Conservation (phyloP, 371 early-diverging fungal genomes). For the Rozella allomycis region DNA sequence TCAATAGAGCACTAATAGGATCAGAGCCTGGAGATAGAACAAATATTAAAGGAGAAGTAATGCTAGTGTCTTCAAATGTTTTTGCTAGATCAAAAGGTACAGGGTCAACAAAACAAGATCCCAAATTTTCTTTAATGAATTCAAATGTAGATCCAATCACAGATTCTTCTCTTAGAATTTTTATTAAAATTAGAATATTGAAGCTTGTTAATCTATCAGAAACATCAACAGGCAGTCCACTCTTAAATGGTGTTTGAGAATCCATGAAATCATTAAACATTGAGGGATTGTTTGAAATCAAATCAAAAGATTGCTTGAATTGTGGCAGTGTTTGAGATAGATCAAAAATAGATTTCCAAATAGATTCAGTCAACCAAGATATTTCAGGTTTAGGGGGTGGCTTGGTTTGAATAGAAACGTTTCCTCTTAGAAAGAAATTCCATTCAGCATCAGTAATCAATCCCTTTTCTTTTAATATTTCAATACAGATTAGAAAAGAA, state of each 20-base stretch:
- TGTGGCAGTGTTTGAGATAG: slow-evolving; percentile 10
- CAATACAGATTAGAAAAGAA: slow-evolving; percentile 27
- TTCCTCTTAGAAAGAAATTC: slow-evolving; percentile 29
- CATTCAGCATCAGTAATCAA: slow-evolving; percentile 16
- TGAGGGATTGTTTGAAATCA: slow-evolving; percentile 14
- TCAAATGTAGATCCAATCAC: slow-evolving; percentile 16
- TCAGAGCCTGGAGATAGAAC: slow-evolving; percentile 31
- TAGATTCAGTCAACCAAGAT: slow-evolving; percentile 13
- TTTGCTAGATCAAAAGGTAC: slow-evolving; percentile 25
- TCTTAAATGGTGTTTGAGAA: slow-evolving; percentile 14
- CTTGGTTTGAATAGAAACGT: slow-evolving; percentile 7
- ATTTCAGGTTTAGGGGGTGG: slow-evolving; percentile 13
- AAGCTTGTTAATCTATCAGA: slow-evolving; percentile 12
- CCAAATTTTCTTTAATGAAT: slow-evolving; percentile 22
- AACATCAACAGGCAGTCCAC: slow-evolving; percentile 15
- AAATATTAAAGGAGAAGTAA: slow-evolving; percentile 23
- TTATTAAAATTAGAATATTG: slow-evolving; percentile 21
- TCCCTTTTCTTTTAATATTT: slow-evolving; percentile 17
- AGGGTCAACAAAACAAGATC: slow-evolving; percentile 22
- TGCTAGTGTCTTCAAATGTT: slow-evolving; percentile 22
- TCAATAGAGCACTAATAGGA: slow-evolving; percentile 20
- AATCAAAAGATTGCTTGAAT: slow-evolving; percentile 14
- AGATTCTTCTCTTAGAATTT: slow-evolving; percentile 29
- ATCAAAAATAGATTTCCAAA: slow-evolving; percentile 24
- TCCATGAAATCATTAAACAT: slow-evolving; percentile 28